phyloP scores from a whole-genome alignment of 495 filamentous ascomycete genomes.

The Baudoinia panamericana region DNA sequence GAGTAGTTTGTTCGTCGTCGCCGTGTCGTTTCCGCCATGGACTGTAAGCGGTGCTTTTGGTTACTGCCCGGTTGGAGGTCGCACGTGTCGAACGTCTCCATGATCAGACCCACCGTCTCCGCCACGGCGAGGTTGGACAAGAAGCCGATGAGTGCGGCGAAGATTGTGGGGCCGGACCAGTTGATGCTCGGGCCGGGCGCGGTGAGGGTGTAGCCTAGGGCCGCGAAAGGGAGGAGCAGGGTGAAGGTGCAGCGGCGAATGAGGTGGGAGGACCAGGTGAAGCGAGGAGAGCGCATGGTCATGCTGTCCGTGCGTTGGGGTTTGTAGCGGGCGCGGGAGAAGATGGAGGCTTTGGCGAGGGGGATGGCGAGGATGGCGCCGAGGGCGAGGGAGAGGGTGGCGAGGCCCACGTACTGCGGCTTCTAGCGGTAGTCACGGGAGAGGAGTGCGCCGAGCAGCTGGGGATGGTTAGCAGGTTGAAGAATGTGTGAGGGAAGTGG shows the following conservation, averaged over 20 bases:
- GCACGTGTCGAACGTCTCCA: constrained; percentile 68
- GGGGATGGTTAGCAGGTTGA: neutral
- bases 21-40: constrained; percentile 34
- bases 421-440: constrained; percentile 49
- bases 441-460: constrained; percentile 54
- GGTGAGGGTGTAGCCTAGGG: constrained; percentile 49
- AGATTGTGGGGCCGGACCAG: constrained; percentile 48
- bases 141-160: constrained; percentile 54
- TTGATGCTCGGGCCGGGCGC: constrained; percentile 44
- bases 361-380: constrained; percentile 56
- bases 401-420: constrained; percentile 49
- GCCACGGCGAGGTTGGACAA: constrained; percentile 58
- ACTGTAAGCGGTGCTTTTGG: constrained; percentile 36
- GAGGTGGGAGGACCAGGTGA: constrained; percentile 55
- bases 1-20: constrained; percentile 52
- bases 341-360: constrained; percentile 54
- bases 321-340: constrained; percentile 45
- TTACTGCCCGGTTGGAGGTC: constrained; percentile 55
- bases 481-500: neutral
- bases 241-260: constrained; percentile 53
- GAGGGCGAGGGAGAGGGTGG: constrained; percentile 47
- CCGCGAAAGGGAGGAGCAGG: constrained; percentile 49
- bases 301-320: constrained; percentile 44
- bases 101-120: constrained; percentile 62
- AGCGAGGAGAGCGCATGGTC: constrained; percentile 38